Evolutionary conservation across 441 rosid genomes (phyloP), one percentile per base, ranked within the genome.

Genomic region (Eruca vesicaria): DNA sequence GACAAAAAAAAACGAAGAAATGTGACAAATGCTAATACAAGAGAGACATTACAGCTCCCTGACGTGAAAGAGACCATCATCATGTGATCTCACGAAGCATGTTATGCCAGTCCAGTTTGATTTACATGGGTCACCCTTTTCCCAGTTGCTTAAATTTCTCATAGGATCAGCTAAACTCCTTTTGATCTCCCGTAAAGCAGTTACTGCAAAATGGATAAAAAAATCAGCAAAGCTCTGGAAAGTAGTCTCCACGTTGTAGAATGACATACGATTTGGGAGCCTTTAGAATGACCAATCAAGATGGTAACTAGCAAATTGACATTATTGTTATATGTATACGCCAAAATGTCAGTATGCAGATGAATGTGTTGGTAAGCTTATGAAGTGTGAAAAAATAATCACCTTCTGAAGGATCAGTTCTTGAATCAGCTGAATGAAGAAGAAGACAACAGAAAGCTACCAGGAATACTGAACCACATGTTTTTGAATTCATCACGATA

Each of bases 21-120:
- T 59, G 31, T 43, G 60, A 45, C 70, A 53, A 77, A 75, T 69
- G 52, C 14, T 61, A 41, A 62, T 11, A 63, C 15, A 69, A 63
- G 36, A 75, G 36, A 0, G 33, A 76, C 91, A 7, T 88, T 32
- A 94, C 97, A 92, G 83, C 80, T 85, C 89, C 63, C 16, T 65
- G 57, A 90, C 80, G 81, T 92, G 98, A 55, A 85, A 74, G 82
- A 81, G 81, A 43, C 84, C 85, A 78, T 88, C 93, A 52, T 55
- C 68, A 20, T 71, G 79, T 60, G 64, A 23, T 1, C 75, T 48
- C 14, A 65, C 63, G 31, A 6, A 66, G 71, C 98, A 94, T 36
- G 80, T 19, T 67, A 94, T 73, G 76, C 94, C 97, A 4, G 86
- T 84, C 98, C 98, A 94, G 72, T 86, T 84, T 62, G 88, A 86